Evolutionary conservation across 2,329 filamentous ascomycete genomes (phyloP), one percentile per base, ranked within the genome.

Genomic region (Sporothrix pallida): DNA sequence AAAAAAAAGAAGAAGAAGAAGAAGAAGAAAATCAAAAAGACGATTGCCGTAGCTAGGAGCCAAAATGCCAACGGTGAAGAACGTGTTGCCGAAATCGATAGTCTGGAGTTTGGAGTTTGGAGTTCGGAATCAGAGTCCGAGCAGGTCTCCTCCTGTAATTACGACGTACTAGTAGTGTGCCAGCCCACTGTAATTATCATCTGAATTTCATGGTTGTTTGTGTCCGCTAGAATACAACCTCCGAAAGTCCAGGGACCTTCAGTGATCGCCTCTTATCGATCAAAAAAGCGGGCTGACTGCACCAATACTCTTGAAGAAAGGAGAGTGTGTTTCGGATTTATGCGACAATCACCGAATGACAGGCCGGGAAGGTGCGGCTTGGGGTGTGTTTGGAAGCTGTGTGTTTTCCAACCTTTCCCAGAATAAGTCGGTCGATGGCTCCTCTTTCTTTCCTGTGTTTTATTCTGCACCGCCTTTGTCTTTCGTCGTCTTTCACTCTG

Each of bases 271-370:
- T 13, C 23, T 62, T 74, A 73, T 76, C 72, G 74, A 76, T 67
- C 75, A 74, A 70, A 62, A 73, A 23, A 72, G 68, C 37, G 58
- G 63, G 50, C 44, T 44, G 70, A 44, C 37, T 13, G 26, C 46
- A 46, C 72, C 73, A 74, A 52, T 37, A 68, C 62, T 12, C 13
- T 37, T 37, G 31, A 37, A 37, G 31, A 37, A 72, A 52, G 7
- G 31, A 20, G 52, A n/a, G 46, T 17, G 23, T 70, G 73, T 75
- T 75, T 76, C 73, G 74, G 71, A 71, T 72, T 73, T 68, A 63
- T 48, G 58, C 71, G 31, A 65, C 68, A 23, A 60, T 31, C 31
- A 54, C 70, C 70, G 54, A 75, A 72, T 72, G 63, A 68, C 72
- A 58, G 69, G 72, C 71, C 72, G 69, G 69, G 71, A 69, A 67